phyloP scores from a whole-genome alignment of 1,139 yeast genomes.

The Geotrichum reessii region DNA sequence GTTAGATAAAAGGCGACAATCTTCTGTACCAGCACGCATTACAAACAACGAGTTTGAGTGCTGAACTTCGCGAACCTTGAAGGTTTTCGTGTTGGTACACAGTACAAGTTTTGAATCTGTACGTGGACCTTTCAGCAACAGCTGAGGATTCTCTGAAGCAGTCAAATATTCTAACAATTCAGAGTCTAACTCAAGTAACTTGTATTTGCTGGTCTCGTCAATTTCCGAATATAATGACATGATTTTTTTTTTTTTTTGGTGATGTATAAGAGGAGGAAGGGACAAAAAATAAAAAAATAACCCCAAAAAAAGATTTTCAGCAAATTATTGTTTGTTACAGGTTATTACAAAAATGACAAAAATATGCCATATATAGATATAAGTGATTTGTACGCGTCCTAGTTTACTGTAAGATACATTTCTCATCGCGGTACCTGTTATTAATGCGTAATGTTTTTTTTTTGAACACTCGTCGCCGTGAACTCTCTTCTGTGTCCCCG shows the following conservation, averaged over 20 bases:
- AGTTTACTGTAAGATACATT: not conserved
- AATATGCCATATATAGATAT: not conserved
- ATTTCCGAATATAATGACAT: slow-evolving; percentile 19
- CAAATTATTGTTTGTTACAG: not conserved
- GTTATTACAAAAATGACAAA: not conserved
- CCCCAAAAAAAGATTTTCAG: not conserved
- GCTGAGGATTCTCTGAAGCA: slow-evolving; percentile 27
- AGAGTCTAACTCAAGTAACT: slow-evolving; percentile 15
- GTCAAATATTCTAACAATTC: slow-evolving; percentile 13
- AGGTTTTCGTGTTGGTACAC: slow-evolving; percentile 57
- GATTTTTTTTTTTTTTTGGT: not conserved
- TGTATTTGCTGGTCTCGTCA: slow-evolving; percentile 13
- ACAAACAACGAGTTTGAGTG: slow-evolving; percentile 78
- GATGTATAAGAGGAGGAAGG: not conserved
- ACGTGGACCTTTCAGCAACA: slow-evolving; percentile 32
- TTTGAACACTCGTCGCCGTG: not conserved
- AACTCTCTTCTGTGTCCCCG: not conserved
- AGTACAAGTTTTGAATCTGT: slow-evolving; percentile 48
- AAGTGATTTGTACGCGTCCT: not conserved
- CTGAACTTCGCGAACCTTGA: slow-evolving; percentile 67
- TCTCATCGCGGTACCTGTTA: not conserved
- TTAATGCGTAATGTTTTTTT: not conserved
- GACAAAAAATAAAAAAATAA: not conserved
- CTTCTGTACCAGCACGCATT: not conserved
- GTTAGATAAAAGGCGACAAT: slow-evolving; percentile 38